Conservation (phyloP, 768 basidiomycete species). For the Termitomyces sp. region DNA sequence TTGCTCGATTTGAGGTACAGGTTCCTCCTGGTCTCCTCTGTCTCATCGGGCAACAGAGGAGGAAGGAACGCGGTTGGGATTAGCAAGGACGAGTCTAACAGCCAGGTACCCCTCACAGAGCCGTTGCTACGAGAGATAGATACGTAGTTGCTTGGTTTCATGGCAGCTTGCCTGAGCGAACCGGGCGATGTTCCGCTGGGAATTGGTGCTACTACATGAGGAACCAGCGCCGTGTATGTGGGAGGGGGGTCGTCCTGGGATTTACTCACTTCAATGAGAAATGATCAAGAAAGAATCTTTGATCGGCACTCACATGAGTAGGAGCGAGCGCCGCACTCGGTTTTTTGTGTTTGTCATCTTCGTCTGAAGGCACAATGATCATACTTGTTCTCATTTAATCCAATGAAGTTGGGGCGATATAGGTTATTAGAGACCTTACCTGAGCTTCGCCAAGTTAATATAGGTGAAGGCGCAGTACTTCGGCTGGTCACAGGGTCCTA, state of each 20-base stretch:
- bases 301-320: constrained; percentile 1
- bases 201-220: not conserved
- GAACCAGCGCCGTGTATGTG: constrained; percentile 11
- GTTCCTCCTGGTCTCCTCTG: constrained; percentile 35
- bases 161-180: constrained; percentile 6
- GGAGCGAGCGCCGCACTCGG: not conserved
- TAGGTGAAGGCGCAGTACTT: constrained; percentile 3
- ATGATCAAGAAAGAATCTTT: not conserved
- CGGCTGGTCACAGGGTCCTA: constrained; percentile 5
- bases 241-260: constrained; percentile 18
- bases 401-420: not conserved
- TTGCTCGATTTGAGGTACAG: constrained; percentile 27
- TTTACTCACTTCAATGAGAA: not conserved
- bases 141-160: constrained; percentile 30
- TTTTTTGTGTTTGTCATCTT: constrained; percentile 5
- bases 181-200: not conserved
- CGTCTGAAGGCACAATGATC: constrained; percentile 9
- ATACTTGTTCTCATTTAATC: constrained; percentile 1
- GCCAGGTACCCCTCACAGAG: constrained; percentile 31
- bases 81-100: constrained; percentile 35
- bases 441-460: not conserved
- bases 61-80: constrained; percentile 36
- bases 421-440: not conserved
- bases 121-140: constrained; percentile 23
- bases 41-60: constrained; percentile 28